A percentile compares a stretch with the other conserved stretches of the same genome.
Evolutionary conservation across 768 basidiomycete genomes (phyloP).

Genomic region (Collybiopsis luxurians): DNA sequence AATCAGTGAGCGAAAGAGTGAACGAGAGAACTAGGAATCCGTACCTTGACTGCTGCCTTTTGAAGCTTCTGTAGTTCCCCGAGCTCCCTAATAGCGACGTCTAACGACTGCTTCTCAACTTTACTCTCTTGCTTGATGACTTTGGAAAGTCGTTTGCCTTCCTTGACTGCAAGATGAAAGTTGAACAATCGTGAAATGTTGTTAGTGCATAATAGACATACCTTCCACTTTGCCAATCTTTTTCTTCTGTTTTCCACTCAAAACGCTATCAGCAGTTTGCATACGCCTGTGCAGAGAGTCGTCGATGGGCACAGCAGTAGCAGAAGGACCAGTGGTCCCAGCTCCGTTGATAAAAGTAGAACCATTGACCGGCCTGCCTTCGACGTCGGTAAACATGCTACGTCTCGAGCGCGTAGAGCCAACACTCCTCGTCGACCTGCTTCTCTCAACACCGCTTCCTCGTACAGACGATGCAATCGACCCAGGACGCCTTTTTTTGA

Average conservation of each 20-base stretch:
- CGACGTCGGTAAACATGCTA: conserved; percentile 31
- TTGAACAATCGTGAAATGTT: conserved; percentile 1
- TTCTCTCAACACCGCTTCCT: background rate
- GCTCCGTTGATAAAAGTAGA: conserved; percentile 54
- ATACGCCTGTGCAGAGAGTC: conserved; percentile 37
- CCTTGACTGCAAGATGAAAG: conserved; percentile 39
- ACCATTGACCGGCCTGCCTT: conserved; percentile 29
- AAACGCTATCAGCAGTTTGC: conserved; percentile 43
- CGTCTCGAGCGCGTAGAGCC: conserved; percentile 24
- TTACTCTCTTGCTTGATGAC: conserved; percentile 70
- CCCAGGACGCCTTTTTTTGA: background rate
- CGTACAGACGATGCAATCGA: conserved; percentile 5
- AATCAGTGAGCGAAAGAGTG: conserved; percentile 1
- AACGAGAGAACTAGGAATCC: background rate
- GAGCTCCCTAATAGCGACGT: conserved; percentile 61
- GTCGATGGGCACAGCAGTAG: conserved; percentile 36
- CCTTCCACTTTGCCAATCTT: conserved; percentile 53
- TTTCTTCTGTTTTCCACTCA: conserved; percentile 49
- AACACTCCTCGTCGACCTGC: conserved; percentile 1
- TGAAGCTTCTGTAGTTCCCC: conserved; percentile 69
- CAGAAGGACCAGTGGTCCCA: conserved; percentile 46
- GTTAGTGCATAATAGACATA: conserved; percentile 28
- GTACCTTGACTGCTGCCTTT: conserved; percentile 58
- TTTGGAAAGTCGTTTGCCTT: conserved; percentile 61
- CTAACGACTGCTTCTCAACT: conserved; percentile 61